These are phyloP conservation scores for Funneliformis geosporum DNA, from an alignment of 192 early-diverging fungal genomes.

Conservation along the genomic window DNA sequence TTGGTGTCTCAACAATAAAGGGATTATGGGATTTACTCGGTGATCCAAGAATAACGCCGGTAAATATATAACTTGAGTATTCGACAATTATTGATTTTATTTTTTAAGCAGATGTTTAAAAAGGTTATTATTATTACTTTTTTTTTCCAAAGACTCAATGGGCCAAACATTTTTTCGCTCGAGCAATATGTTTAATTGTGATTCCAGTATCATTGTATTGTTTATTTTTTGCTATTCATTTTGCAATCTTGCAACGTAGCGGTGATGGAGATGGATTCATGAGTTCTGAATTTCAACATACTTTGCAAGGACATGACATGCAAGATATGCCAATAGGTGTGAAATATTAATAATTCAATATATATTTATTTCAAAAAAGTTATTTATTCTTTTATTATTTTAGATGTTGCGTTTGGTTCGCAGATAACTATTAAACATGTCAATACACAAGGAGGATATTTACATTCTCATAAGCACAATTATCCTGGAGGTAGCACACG, in stretches of 20 bases:
- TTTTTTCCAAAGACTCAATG: conserved; percentile 32
- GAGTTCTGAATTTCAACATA: conserved; percentile 85
- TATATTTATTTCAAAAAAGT: conserved; percentile 34
- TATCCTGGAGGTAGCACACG: conserved; percentile 81
- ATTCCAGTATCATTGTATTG: conserved; percentile 81
- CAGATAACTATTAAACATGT: conserved; percentile 65
- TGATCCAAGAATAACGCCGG: conserved; percentile 59
- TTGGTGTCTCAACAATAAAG: conserved; percentile 81
- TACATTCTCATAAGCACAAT: conserved; percentile 68
- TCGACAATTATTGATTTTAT: conserved; percentile 1
- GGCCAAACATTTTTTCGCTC: conserved; percentile 77
- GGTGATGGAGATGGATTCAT: conserved; percentile 95
- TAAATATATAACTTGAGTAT: conserved; percentile 5
- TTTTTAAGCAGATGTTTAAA: background rate
- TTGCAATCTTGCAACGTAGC: conserved; percentile 68
- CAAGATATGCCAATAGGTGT: conserved; percentile 53
- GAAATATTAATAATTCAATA: conserved; percentile 41
- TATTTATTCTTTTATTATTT: background rate
- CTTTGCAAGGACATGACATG: conserved; percentile 68
- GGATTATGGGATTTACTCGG: conserved; percentile 88
- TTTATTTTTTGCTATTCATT: conserved; percentile 88
- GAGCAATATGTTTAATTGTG: conserved; percentile 79
- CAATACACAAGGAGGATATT: conserved; percentile 71
- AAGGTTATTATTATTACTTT: background rate
- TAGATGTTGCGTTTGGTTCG: conserved; percentile 69